Evolutionary conservation across 1,284 basidiomycete species (phyloP), one percentile per base, ranked within the genome.

Genomic region (Kalmanozyma brasiliensis): DNA sequence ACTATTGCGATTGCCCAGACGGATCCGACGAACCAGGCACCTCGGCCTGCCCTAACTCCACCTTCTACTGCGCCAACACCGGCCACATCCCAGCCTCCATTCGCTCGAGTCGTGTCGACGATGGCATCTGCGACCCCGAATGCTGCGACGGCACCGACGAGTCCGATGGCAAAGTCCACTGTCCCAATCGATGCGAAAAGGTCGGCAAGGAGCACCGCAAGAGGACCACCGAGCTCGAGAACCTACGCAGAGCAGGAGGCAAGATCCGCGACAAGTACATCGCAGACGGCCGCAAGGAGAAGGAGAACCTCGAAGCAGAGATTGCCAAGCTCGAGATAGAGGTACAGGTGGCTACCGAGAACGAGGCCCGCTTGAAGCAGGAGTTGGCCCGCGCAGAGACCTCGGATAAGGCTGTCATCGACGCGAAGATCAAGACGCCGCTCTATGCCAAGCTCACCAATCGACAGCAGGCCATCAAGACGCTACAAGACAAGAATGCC

Each of bases 131-230:
- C 94, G 93, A 98, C 78, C 87, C 88, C 2, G 89, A 94, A 79
- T 99, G 96, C 81, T 98, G 95, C 81, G 95, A 99, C 79, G 96
- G 96, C n/a, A 92, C 92, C 0, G 95, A 99, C 82, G 95, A 99
- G 83, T 85, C 84, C 5, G 76, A 78, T 32, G 74, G 76, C 42
- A 81, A 82, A 46, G 49, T 73, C 5, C 85, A 89, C 11, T 99
- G 95, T 80, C 85, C 87, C 19, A 89, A 98, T 81, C 84, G 84
- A 6, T 99, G 95, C 80, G 86, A 86, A 43, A 87, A 90, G 76
- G 86, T 92, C 34, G 92, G 93, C 1, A 87, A 88, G 59, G 88
- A 82, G 41, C 88, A 91, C 82, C 84, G 88, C 61, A 87, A 87
- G 79, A 86, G 87, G 74, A 82, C 84, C 30, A 89, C 90, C 41